Base-by-base conservation (phyloP, 805 yeast species). In the Candida ficus region DNA sequence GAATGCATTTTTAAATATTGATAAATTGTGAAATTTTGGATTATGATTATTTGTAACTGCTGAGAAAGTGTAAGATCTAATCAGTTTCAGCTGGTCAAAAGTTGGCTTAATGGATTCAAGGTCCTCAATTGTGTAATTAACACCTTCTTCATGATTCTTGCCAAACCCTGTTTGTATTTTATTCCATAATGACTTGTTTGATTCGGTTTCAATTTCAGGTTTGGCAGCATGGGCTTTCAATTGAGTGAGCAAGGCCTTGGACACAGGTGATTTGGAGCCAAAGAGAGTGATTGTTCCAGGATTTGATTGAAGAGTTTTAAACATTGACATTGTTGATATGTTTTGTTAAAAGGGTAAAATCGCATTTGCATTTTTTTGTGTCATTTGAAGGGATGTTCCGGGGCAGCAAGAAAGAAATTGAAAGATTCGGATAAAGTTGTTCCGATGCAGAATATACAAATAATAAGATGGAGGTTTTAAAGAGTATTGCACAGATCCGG, bases 261-360 rank as follows among this genome's bases (percentile, higher is more conserved):
- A 16, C 41, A 52, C 28, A 39, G 63, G 40, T 27, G 49, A 23
- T 1, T 16, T 18, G 3, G 54, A 38, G 25, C 60, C 56, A 34
- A 71, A 75, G 28, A 75, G 42, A 4, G 79, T 66, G 38, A 75
- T 65, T 2, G 66, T 62, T 16, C 78, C 68, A 2, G 76, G 71
- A 17, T 64, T 60, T 13, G 49, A 45, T 47, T 73, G 78, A 9
- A 73, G 50, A 4, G 76, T 61, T 47, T 57, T 71, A 42, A 74
- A 63, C 69, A 73, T 63, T 6, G 78, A 70, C 77, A 72, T 72
- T 21, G 8, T n/a, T 18, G n/a, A 13, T 20, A 9, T n/a, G 19
- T 21, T 14, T 5, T 26, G 16, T n/a, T 25, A 3, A n/a, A 14
- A 3, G 16, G 31, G n/a, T 28, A 20, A 35, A 16, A 33, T 7